These are phyloP conservation scores for Penicillium egyptiacum DNA, from an alignment of 495 filamentous ascomycete genomes.

Conservation along the genomic window DNA sequence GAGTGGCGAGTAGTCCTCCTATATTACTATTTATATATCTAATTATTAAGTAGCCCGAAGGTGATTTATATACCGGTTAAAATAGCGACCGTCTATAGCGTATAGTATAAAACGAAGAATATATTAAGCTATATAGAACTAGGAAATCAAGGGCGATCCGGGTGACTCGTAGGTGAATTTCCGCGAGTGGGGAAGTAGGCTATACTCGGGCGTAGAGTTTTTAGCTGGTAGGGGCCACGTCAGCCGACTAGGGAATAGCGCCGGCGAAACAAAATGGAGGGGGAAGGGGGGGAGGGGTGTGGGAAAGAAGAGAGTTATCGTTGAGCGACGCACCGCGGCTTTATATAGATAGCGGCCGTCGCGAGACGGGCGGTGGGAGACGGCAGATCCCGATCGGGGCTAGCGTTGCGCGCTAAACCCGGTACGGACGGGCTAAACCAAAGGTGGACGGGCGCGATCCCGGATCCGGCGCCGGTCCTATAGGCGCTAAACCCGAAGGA, in stretches of 20 bases:
- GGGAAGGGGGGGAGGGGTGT: constrained; percentile 2
- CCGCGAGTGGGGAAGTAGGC: constrained; percentile 8
- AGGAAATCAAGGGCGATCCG: neutral
- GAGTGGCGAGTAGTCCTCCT: constrained; percentile 5
- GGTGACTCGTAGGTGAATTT: constrained; percentile 6
- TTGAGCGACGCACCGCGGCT: constrained; percentile 9
- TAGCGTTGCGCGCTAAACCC: constrained; percentile 6
- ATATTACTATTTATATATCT: constrained; percentile 1
- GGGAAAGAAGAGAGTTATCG: constrained; percentile 7
- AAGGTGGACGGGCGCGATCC: constrained; percentile 4
- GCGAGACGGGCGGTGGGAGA: constrained; percentile 8
- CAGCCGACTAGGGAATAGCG: neutral
- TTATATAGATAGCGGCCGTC: constrained; percentile 11
- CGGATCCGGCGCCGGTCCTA: constrained; percentile 1
- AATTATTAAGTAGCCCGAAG: constrained; percentile 6
- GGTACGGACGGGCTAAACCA: constrained; percentile 7
- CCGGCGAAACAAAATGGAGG: neutral
- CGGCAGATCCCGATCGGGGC: constrained; percentile 7
- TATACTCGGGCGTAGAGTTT: constrained; percentile 2
- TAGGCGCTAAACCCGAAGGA: constrained; percentile 6
- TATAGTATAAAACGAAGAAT: constrained; percentile 1
- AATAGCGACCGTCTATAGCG: neutral
- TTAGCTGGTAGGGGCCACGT: constrained; percentile 4
- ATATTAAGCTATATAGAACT: neutral
- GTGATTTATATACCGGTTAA: constrained; percentile 3